These are phyloP conservation scores for Brassica incana DNA, from an alignment of 345 rosid species.

Conservation along the genomic window DNA sequence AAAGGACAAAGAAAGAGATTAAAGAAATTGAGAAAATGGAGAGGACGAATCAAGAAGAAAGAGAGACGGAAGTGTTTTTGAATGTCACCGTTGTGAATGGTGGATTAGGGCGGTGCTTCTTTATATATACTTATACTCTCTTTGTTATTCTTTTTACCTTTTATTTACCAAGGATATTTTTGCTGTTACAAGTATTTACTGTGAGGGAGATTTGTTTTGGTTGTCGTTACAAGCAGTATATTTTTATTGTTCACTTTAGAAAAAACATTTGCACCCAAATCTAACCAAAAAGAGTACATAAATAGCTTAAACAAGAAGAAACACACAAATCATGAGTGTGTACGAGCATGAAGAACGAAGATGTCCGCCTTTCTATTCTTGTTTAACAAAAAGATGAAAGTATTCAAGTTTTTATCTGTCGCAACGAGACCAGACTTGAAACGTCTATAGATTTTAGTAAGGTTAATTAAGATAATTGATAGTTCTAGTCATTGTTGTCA, in stretches of 20 bases:
- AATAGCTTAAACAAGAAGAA: neutral
- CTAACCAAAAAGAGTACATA: neutral
- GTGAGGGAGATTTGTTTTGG: neutral
- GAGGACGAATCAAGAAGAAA: constrained; percentile 46
- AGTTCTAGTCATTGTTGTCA: neutral
- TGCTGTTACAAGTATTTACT: neutral
- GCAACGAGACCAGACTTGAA: neutral
- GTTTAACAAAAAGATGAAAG: neutral
- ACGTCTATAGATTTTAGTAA: neutral
- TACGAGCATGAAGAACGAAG: neutral
- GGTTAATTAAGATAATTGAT: neutral
- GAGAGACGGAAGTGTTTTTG: constrained; percentile 36
- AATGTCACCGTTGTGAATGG: constrained; percentile 44
- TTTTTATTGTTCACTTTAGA: neutral
- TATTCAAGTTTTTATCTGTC: neutral
- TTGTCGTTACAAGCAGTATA: neutral
- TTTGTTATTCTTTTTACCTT: neutral
- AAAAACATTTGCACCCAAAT: neutral
- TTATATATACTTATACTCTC: constrained; percentile 27
- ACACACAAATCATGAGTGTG: neutral
- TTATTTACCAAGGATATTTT: neutral
- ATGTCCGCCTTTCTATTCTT: neutral
- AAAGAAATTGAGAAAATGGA: constrained; percentile 29
- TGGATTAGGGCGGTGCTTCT: constrained; percentile 45
- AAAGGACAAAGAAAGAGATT: constrained; percentile 31